phyloP scores from a whole-genome alignment of 2,329 filamentous ascomycete genomes.

The Pseudocercospora fuligena region DNA sequence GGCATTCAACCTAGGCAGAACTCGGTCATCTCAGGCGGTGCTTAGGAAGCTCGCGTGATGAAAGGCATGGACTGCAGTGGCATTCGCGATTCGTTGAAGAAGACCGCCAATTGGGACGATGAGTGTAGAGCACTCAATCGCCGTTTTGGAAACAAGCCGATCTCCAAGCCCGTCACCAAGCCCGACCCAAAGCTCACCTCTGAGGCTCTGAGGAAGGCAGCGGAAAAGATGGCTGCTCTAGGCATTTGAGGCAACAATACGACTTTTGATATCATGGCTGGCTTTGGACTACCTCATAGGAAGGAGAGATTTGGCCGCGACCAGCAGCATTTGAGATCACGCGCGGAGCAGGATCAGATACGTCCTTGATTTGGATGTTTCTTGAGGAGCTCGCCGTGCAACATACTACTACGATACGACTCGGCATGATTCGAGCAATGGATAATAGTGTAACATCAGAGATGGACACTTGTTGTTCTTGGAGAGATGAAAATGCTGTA shows the following conservation, averaged over 20 bases:
- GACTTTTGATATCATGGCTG: background rate
- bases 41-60: slow-evolving; percentile 7
- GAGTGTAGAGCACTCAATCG: background rate
- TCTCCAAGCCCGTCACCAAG: background rate
- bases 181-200: background rate
- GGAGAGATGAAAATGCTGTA: background rate
- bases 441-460: slow-evolving; percentile 3
- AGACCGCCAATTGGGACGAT: background rate
- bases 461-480: background rate
- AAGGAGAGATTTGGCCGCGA: background rate
- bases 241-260: background rate
- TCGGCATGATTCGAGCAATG: background rate
- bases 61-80: background rate
- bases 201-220: background rate
- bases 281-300: background rate
- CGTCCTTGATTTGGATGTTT: slow-evolving; percentile 4
- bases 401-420: background rate
- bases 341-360: slow-evolving; percentile 3
- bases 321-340: background rate
- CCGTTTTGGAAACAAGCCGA: background rate
- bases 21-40: slow-evolving; percentile 13
- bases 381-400: slow-evolving; percentile 6
- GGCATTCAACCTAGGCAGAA: slow-evolving; percentile 2
- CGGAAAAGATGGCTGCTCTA: background rate
- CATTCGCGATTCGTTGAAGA: background rate